Percentiles rank a stretch among this genome's conserved stretches.
phyloP scores from a whole-genome alignment of 441 rosid genomes.

The Jatropha multifida region DNA sequence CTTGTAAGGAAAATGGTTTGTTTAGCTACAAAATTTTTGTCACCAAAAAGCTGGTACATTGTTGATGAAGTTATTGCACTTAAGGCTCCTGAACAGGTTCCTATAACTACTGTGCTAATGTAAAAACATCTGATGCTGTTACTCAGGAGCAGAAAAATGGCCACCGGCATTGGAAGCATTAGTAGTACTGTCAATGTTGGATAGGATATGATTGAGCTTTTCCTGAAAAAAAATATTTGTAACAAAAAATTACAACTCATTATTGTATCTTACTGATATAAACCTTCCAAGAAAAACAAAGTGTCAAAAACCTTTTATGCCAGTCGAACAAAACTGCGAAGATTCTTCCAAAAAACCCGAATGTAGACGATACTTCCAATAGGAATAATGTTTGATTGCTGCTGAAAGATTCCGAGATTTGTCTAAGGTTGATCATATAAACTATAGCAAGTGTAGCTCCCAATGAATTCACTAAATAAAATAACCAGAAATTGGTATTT shows the following conservation, averaged over 20 bases:
- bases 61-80: slow-evolving; percentile 18
- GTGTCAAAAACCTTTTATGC: slow-evolving; percentile 23
- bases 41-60: slow-evolving; percentile 20
- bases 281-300: too few relatives aligned
- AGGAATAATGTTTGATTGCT: slow-evolving; percentile 16
- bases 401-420: slow-evolving; percentile 20
- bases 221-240: slow-evolving; percentile 16
- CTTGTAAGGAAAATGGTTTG: slow-evolving; percentile 25
- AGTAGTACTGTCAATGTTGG: slow-evolving; percentile 22
- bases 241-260: too few relatives aligned
- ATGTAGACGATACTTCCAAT: slow-evolving; percentile 23
- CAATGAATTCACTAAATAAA: slow-evolving; percentile 26
- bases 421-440: slow-evolving; percentile 29
- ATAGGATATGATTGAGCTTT: slow-evolving; percentile 19
- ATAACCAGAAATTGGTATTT: slow-evolving; percentile 32
- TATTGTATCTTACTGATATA: too few relatives aligned
- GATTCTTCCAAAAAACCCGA: slow-evolving; percentile 32
- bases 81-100: slow-evolving; percentile 30
- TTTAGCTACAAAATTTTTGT: slow-evolving; percentile 15
- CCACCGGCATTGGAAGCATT: slow-evolving; percentile 30
- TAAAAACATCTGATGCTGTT: slow-evolving; percentile 17
- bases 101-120: slow-evolving; percentile 33
- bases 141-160: slow-evolving; percentile 28
- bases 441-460: slow-evolving; percentile 31
- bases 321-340: slow-evolving; percentile 19